Percentiles rank a stretch among this genome's conserved stretches.
Conservation (phyloP, 805 yeast genomes). For the Diddensiella caesifluorescens region DNA sequence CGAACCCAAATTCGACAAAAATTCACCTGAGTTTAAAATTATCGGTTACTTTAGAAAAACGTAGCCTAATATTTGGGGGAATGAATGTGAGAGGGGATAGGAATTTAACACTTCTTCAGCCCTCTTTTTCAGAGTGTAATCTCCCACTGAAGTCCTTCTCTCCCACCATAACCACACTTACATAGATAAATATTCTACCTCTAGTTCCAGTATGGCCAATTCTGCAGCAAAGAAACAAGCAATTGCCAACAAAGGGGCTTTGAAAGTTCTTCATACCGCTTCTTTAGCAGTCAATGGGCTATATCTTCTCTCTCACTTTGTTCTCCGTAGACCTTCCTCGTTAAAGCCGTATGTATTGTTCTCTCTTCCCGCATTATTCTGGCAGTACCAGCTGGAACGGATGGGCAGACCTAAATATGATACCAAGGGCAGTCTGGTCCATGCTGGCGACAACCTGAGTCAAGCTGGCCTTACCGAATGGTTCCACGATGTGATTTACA, state of each 20-base stretch:
- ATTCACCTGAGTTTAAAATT: too few species aligned
- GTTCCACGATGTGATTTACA: conserved; percentile 62
- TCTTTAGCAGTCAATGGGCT: conserved; percentile 39
- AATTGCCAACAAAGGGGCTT: conserved; percentile 29
- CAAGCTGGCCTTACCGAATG: conserved; percentile 67
- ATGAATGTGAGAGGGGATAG: too few species aligned
- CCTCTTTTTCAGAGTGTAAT: too few species aligned
- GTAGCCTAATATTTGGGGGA: too few species aligned
- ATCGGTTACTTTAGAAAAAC: too few species aligned
- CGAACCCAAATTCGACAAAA: too few species aligned
- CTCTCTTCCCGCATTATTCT: conserved; percentile 39
- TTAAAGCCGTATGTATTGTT: conserved; percentile 41
- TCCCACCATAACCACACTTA: too few species aligned
- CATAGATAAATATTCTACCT: too few species aligned
- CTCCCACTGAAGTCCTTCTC: too few species aligned
- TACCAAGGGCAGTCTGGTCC: conserved; percentile 41
- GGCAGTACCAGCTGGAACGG: conserved; percentile 50
- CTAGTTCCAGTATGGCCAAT: conserved; percentile 41
- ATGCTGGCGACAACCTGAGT: conserved; percentile 55
- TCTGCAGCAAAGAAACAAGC: conserved; percentile 42
- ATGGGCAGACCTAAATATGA: conserved; percentile 56
- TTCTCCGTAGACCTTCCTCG: conserved; percentile 44
- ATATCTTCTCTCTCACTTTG: conserved; percentile 35
- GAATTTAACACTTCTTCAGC: too few species aligned
- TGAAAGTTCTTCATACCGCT: conserved; percentile 32